Evolutionary conservation across 2,329 filamentous ascomycete species (phyloP), one percentile per base, ranked within the genome.

Genomic region (Trichoderma semiorbis): DNA sequence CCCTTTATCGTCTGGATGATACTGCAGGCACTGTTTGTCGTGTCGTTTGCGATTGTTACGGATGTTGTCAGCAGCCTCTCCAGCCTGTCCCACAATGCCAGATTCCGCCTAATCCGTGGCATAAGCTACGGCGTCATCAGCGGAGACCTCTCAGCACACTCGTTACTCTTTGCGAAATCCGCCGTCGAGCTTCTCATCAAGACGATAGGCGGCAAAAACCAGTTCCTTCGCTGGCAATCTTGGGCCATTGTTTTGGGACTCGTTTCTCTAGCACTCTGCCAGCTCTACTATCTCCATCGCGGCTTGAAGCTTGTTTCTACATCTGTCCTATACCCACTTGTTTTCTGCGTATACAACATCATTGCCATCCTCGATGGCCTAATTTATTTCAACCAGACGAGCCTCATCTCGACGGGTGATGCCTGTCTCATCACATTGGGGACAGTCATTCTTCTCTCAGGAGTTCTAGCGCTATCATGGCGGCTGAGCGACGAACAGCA

Each of bases 311-410:
- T 99, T 67, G 94, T 97, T 81, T 98, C 95, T 69, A 98, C 96
- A 26, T 97, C 94, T 77, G 92, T 98, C 73, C 87, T 99, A 75
- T 99, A 99, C 81, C 96, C 96, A 6, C 91, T 98, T 76, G 95
- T 98, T 50, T 99, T 99, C 83, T 99, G 96, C 86, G 90, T 98
- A 75, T 99, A 98, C 87, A 99, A 99, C 85, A 97, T 99, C 78
- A 95, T 98, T 78, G 96, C 96, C 75, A 99, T 99, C 76, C 85
- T 98, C 76, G 96, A 99, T 82, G 96, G 96, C 36, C 87, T 99
- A 76, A 97, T 99, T 77, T 99, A 98, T 83, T 99, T 98, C 83
- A 88, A 92, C 77, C 96, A 99, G 82, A 92, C 92, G 68, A 91
- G 94, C 74, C 87, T 93, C 70, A 89, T 99, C 74, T 90, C 91